Percentiles rank a stretch among this genome's conserved stretches.
These are phyloP conservation scores for Magnolia sinica DNA, from an alignment of 164 flowering plant species.

Conservation along the genomic window DNA sequence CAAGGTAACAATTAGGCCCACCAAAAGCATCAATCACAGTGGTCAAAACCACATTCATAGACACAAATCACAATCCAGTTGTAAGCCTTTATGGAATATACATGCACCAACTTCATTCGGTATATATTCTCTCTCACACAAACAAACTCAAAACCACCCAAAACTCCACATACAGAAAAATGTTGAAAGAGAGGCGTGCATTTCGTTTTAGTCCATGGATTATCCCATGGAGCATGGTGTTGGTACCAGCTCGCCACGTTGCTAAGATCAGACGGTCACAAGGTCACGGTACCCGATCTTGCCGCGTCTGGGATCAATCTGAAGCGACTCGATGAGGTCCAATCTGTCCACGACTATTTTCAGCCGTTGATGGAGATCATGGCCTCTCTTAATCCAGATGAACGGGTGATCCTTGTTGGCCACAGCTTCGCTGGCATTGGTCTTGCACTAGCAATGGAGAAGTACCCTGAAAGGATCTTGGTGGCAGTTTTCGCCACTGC, in stretches of 20 bases:
- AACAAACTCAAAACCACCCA: too few species aligned
- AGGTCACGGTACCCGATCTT: conserved; percentile 31
- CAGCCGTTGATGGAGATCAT: conserved; percentile 25
- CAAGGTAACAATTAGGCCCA: too few species aligned
- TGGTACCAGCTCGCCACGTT: conserved; percentile 22
- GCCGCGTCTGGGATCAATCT: conserved; percentile 25
- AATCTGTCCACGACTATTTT: conserved; percentile 21
- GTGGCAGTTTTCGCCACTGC: conserved; percentile 18
- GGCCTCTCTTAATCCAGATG: conserved; percentile 10
- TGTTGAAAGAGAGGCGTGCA: background rate
- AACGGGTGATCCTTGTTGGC: conserved; percentile 38
- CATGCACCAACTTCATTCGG: too few species aligned
- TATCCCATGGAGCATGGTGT: conserved; percentile 20
- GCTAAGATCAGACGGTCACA: conserved; percentile 25
- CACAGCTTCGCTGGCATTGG: conserved; percentile 37
- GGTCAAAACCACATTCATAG: too few species aligned
- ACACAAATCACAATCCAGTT: too few species aligned
- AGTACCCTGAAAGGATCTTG: conserved; percentile 15
- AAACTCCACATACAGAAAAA: background rate
- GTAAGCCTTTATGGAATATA: too few species aligned
- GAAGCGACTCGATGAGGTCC: conserved; percentile 19
- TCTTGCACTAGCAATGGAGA: conserved; percentile 35
- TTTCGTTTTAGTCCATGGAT: conserved; percentile 27
- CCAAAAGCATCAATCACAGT: too few species aligned
- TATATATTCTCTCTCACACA: too few species aligned